Evolutionary conservation across 73 alveolate genomes (phyloP), one percentile per base, ranked within the genome.

Genomic region (Effrenium voratum): DNA sequence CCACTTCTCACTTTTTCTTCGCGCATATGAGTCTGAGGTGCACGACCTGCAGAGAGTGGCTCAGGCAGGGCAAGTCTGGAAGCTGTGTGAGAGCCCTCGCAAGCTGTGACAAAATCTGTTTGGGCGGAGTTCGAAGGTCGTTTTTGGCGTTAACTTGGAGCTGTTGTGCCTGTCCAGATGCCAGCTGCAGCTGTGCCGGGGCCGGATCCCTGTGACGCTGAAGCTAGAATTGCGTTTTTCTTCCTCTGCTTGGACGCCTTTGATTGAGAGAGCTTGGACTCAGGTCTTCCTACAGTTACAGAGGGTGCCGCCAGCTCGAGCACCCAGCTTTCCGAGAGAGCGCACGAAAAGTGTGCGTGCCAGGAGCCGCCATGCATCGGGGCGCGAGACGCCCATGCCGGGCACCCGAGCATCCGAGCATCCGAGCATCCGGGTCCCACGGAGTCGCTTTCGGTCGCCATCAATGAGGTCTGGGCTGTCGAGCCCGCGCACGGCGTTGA

Each of bases 331-430:
- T 22, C 36, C 6, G 75, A 19, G 16, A 4, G 6, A 19, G 34
- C 16, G 8, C 34, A 60, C 34, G 16, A 24, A 38, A 60, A 38
- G 16, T 60, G 75, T 32, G 75, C 36, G 75, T 60, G 36, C 44
- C 83, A 87, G 95, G 95, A 87, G 95, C 24, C 80, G 83, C 34
- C 70, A n/a, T 46, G 97, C 73, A 5, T 90, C 87, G 8, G 97
- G 87, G 46, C 84, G 87, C 24, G 59, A 90, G 73, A 90, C 87
- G 52, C 97, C 97, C 75, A 46, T 68, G 87, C 13, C 72, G 40
- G 76, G 30, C 40, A 52, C 26, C 93, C 2, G 68, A 4, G 85
- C n/a, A 34, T 8, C 6, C 12, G 19, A 19, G 47, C 83, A 8
- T 24, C 10, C 30, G n/a, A n/a, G n/a, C n/a, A n/a, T n/a, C n/a